Evolutionary conservation across 768 basidiomycete species (phyloP), one percentile per base, ranked within the genome.

Genomic region (Termitomyces sp.): DNA sequence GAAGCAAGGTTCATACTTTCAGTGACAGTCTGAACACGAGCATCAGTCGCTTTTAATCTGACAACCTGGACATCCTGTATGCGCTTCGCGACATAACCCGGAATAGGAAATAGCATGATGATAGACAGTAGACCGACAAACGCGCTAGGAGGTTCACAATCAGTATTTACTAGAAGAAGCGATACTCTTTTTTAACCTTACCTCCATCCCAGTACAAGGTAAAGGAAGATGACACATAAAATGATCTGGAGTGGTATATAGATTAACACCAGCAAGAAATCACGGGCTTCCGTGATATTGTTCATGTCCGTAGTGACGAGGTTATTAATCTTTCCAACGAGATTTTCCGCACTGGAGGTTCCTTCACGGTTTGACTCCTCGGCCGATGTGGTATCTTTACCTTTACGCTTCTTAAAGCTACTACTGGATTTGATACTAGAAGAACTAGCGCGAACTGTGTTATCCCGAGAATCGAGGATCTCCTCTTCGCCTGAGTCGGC

Each of bases 321-420:
- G 55, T 90, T 92, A 68, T 87, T 92, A 66, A 92, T 85, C 66
- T 83, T 88, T 10, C 91, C 90, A 37, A 84, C 80, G 20, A 89
- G 69, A 64, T 86, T 85, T 9, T 71, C 72, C 12, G 70, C 66
- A 47, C 70, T 71, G 5, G 62, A 61, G 39, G 47, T 54, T 41
- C 48, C 51, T 20, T 59, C 62, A 6, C 29, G 20, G 24, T 62
- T 56, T 10, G 48, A 51, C 24, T 29, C 58, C 10, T 60, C 59
- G 36, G 55, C 20, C 26, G 61, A 20, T 37, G 57, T 33, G 13
- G 48, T 26, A 42, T 60, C 8, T 55, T 51, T 61, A 18, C n/a
- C 42, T 60, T 58, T 60, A 39, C 49, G 36, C 42, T 65, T 66
- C 46, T 58, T 62, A 1, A 57, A 57, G 39, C 36, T 42, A 28